Base-by-base conservation (phyloP, 2,329 filamentous ascomycete genomes). In the Aspergillus costaricaensis region DNA sequence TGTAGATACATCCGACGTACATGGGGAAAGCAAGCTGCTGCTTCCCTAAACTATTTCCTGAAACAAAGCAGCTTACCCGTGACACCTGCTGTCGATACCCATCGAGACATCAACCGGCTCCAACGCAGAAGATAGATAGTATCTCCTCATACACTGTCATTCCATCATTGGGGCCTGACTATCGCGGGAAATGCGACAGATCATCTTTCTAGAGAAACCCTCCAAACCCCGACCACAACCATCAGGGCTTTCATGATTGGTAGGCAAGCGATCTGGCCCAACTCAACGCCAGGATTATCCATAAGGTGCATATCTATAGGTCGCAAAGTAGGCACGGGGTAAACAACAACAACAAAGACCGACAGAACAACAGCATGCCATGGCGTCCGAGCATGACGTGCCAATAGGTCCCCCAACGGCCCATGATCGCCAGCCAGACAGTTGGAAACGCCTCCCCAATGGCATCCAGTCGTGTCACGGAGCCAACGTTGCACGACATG, bases 401-500 rank as follows among this genome's bases (percentile, higher is more conserved):
- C 63, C 65, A 63, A 47, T 55, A 43, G 23, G 36, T 23, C 51
- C 49, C 19, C 51, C 62, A 59, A 55, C 55, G 47, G 58, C 36
- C 44, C 49, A 48, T 38, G 57, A 61, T 51, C 54, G 59, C 47
- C 55, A 5, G 57, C 43, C 53, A 55, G 56, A 44, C 60, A 59
- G 51, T 58, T 65, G 50, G 58, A 56, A 44, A 57, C 27, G 53
- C 51, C 55, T 62, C 59, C 61, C 39, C 54, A 54, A 59, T 59
- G 59, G 58, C 48, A 52, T 49, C 57, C 58, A 54, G 56, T 62
- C 48, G 53, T 59, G 59, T 64, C 58, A 57, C 54, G 60, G 59
- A 48, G 58, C 43, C 60, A 61, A 67, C 58, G 62, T 68, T 63
- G 63, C 67, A 68, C 67, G 21, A 57, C 64, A 60, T 63, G 64